Percentiles rank a stretch among this genome's conserved stretches.
phyloP scores from a whole-genome alignment of 768 basidiomycete species.

The Boletus subcaerulescens region DNA sequence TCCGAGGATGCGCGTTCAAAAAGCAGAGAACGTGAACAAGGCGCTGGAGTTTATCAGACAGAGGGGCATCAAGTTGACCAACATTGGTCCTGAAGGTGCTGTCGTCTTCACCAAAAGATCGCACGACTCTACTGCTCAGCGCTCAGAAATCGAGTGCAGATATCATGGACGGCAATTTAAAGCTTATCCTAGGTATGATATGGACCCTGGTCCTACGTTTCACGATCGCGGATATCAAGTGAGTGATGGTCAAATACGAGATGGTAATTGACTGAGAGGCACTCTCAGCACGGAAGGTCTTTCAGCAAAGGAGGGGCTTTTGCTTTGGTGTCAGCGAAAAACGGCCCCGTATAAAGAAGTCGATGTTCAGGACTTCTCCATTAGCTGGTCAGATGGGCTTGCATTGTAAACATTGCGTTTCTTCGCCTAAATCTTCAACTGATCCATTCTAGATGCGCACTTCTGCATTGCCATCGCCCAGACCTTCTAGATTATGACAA shows the following conservation, averaged over 20 bases:
- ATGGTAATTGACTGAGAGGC: conserved; percentile 9
- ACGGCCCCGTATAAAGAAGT: conserved; percentile 90
- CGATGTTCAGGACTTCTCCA: conserved; percentile 88
- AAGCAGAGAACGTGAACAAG: conserved; percentile 97
- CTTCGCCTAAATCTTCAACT: conserved; percentile 1
- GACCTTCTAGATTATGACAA: conserved; percentile 89
- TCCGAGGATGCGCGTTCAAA: conserved; percentile 91
- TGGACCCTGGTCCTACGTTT: conserved; percentile 98
- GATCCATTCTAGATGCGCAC: conserved; percentile 70
- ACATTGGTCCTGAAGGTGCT: conserved; percentile 93
- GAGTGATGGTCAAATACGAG: conserved; percentile 23
- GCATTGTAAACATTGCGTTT: conserved; percentile 65
- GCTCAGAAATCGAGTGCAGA: conserved; percentile 45
- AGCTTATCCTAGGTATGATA: conserved; percentile 98
- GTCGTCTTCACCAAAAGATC: not conserved
- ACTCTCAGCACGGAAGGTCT: conserved; percentile 86
- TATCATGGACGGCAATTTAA: conserved; percentile 98
- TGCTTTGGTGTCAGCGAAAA: conserved; percentile 98
- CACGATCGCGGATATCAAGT: conserved; percentile 98
- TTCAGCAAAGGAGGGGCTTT: conserved; percentile 95
- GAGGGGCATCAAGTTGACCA: conserved; percentile 91
- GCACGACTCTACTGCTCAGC: conserved; percentile 1
- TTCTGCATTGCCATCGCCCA: conserved; percentile 96
- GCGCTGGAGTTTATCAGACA: conserved; percentile 94
- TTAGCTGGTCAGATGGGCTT: conserved; percentile 92